Base-by-base conservation (phyloP, 306 rosid species). In the Quercus suber region DNA sequence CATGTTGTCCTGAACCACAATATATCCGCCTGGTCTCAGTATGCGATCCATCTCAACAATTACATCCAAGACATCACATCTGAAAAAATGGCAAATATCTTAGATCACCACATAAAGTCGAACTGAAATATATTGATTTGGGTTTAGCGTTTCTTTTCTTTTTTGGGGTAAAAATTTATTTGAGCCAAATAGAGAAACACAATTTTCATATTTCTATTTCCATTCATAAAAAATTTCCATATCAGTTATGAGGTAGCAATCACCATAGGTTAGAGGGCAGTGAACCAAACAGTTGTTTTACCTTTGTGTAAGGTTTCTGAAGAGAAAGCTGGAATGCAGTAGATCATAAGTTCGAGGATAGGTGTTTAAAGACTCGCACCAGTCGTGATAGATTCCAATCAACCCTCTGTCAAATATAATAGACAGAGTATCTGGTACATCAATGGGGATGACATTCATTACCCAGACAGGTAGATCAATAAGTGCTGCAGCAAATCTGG, bases 281-380 rank as follows among this genome's bases (percentile, higher is more conserved):
- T 3, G 41, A 14, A 13, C 28, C 9, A 21, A 57, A 60, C 7
- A 10, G 6, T 25, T 18, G 19, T 3, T 28, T 11, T 90, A 95
- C 99, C 99, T 91, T 84, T 75, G 81, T 51, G 84, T 82, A 65
- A 83, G 86, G 80, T 77, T 78, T 84, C 83, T 65, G 79, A 91
- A 87, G 85, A 94, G 94, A 76, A 82, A 89, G 84, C 91, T 88
- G 15, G 97, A 82, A 84, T 94, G 98, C 30, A 92, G 87, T 37
- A 94, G 93, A 79, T 94, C 97, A 45, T 89, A 92, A 23, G 98
- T 92, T 71, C 98, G 93, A 55, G 98, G 98, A 78, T 94, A 92
- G 68, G 97, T 92, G 57, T 80, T 90, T 13, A 92, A 86, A 33
- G 98, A 88, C 78, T 94, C 97, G 68, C 98, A 94, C 98, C 98